These are phyloP conservation scores for Solanum lycopersicoides DNA, from an alignment of 257 asterid genomes.

Conservation along the genomic window DNA sequence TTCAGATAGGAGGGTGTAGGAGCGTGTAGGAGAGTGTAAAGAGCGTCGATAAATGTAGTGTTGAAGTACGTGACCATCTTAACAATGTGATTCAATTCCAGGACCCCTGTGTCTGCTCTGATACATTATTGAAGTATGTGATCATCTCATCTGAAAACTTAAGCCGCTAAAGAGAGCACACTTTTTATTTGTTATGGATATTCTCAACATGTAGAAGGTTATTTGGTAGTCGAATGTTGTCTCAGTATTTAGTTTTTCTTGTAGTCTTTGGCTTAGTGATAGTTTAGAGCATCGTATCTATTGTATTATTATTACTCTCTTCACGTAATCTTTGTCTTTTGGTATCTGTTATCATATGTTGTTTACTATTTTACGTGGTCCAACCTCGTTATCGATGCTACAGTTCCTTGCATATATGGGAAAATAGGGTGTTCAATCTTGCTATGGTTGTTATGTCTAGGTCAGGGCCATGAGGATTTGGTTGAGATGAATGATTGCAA, in stretches of 20 bases:
- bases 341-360: no score
- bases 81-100: no score
- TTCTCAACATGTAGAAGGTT: no score
- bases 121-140: no score
- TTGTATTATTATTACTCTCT: not conserved
- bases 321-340: not conserved
- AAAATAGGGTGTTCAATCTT: not conserved
- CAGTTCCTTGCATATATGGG: not conserved
- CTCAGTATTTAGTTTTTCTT: not conserved
- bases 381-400: not conserved
- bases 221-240: not conserved
- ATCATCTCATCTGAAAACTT: no score
- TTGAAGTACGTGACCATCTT: no score
- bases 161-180: no score
- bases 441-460: not conserved
- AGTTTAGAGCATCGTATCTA: not conserved
- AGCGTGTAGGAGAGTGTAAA: not conserved
- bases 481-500: not conserved
- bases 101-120: no score
- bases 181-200: no score
- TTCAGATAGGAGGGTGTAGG: not conserved
- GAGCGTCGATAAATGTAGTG: not conserved
- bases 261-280: not conserved
- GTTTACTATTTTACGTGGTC: not conserved
- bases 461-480: not conserved